Conservation (phyloP, 148 eudicot genomes). For the Chenopodium suecicum region DNA sequence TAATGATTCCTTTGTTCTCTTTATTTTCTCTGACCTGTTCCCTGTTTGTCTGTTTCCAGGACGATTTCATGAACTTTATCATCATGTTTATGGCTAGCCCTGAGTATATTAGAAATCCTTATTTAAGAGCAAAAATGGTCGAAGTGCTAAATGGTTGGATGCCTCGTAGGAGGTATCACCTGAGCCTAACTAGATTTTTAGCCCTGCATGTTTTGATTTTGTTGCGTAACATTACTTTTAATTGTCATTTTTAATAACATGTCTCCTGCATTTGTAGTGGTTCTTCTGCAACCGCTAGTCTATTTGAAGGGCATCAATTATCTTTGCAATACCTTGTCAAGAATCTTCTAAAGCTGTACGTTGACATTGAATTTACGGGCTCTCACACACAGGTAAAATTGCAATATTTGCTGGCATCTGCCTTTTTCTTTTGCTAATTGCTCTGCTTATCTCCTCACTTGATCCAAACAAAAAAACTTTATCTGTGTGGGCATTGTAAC, state of each 20-base stretch:
- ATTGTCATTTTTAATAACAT: constrained; percentile 2
- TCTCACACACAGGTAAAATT: constrained; percentile 88
- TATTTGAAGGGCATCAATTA: constrained; percentile 91
- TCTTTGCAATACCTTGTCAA: constrained; percentile 83
- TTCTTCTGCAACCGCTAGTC: constrained; percentile 65
- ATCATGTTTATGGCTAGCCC: constrained; percentile 99
- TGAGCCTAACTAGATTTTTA: neutral
- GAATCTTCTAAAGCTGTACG: constrained; percentile 93
- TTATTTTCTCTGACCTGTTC: neutral
- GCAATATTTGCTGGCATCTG: neutral
- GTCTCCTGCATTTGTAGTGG: constrained; percentile 52
- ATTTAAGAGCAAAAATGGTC: constrained; percentile 95
- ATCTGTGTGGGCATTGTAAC: neutral
- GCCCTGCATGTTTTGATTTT: neutral
- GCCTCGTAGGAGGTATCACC: constrained; percentile 77
- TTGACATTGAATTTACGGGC: constrained; percentile 98
- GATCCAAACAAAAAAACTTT: neutral
- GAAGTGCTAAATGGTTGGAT: constrained; percentile 99
- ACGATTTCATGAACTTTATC: constrained; percentile 96
- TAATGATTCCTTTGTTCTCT: neutral
- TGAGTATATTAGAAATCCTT: constrained; percentile 83
- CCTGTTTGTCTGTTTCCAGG: constrained; percentile 44
- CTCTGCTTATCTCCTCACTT: neutral
- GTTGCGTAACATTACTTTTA: neutral
- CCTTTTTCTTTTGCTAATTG: neutral